Conservation (phyloP, 208 protist species). For the Wallacemonas rigidus region DNA sequence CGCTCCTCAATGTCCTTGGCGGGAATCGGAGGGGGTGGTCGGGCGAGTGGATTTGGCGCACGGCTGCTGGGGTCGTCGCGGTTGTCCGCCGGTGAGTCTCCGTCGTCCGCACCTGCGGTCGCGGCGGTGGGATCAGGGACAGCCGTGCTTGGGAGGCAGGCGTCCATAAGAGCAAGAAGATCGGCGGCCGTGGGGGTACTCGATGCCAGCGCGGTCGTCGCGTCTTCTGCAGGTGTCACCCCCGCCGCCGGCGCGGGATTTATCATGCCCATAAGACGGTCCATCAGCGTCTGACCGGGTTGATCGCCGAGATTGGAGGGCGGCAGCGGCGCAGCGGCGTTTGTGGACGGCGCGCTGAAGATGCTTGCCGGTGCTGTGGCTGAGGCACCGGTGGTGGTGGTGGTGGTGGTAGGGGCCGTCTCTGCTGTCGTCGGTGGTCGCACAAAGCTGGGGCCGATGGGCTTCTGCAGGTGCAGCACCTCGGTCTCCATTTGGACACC, state of each 20-base stretch:
- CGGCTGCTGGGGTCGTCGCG: neutral
- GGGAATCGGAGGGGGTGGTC: constrained; percentile 77
- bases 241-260: neutral
- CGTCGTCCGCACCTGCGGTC: neutral
- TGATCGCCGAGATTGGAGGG: neutral
- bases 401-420: neutral
- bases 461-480: constrained; percentile 46
- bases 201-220: neutral
- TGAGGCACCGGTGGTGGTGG: neutral
- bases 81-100: neutral
- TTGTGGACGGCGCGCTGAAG: neutral
- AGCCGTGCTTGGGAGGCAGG: neutral
- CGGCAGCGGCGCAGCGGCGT: neutral
- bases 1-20: constrained; percentile 66
- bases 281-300: constrained; percentile 11
- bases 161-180: constrained; percentile 64
- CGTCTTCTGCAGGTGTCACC: neutral
- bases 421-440: neutral
- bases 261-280: constrained; percentile 20
- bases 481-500: constrained; percentile 83
- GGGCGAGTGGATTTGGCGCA: constrained; percentile 48
- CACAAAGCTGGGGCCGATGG: constrained; percentile 25
- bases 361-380: neutral
- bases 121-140: neutral
- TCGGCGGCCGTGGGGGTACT: constrained; percentile 44